Evolutionary conservation across 805 yeast species (phyloP), one percentile per base, ranked within the genome.

Genomic region (Pichia sporocuriosa): DNA sequence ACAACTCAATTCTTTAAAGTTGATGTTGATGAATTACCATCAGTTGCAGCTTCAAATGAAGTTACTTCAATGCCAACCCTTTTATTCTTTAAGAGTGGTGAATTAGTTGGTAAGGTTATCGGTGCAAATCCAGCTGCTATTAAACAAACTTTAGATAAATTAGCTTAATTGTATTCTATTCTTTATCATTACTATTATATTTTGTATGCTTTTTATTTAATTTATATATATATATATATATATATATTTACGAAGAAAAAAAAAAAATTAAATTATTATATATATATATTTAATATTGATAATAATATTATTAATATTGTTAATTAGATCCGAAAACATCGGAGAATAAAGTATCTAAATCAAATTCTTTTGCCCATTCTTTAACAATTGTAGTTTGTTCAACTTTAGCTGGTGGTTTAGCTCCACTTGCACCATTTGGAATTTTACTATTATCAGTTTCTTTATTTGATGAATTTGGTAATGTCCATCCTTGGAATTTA

Each of bases 361-460:
- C 96, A 60, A 93, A 89, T 66, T 89, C 98, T 62, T 86, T 75
- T 17, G 97, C 81, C 97, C 97, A 93, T 53, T 77, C 74, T 13
- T 72, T 65, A n/a, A 93, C 98, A 55, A 93, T 75, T 11, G 86
- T 79, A 27, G 90, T 83, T 55, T 78, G 76, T 51, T 78, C 84
- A 44, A 70, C 72, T 51, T 62, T 63, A 35, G 63, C 65, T 17
- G 71, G 72, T 16, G 64, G 70, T 27, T 69, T 67, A 8, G 69
- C 48, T 15, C 58, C 54, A 37, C 52, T 48, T 16, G 66, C 60
- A 20, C 65, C 62, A 32, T 53, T 46, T 9, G 76, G 57, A 23
- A 35, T 52, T 40, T 43, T 58, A 4, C 31, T 32, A 27, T 35
- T 45, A 57, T 49, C 70, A 55, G 48, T 70, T 54, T 40, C 58